Conservation (phyloP, 805 yeast species). For the Yarrowia deformans region DNA sequence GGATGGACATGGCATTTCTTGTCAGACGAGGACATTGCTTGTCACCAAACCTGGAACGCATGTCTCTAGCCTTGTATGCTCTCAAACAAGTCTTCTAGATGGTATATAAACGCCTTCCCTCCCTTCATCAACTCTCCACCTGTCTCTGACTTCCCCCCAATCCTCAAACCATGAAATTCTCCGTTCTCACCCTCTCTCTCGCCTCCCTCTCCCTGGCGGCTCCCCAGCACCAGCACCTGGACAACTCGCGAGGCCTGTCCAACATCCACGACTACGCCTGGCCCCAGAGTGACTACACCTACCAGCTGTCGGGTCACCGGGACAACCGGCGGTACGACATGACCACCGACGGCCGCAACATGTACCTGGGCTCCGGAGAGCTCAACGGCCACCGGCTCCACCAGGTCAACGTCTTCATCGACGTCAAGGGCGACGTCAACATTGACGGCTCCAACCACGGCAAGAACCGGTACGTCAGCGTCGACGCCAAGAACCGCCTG, state of each 20-base stretch:
- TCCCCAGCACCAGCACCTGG: conserved; percentile 20
- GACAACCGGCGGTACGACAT: conserved; percentile 9
- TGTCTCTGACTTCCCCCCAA: neutral
- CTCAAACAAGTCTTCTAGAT: conserved; percentile 6
- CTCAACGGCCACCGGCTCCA: conserved; percentile 15
- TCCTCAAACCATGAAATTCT: neutral
- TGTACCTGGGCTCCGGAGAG: conserved; percentile 13
- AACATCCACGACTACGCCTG: conserved; percentile 15
- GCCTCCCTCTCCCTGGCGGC: conserved; percentile 14
- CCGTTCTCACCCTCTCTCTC: conserved; percentile 8
- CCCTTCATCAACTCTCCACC: neutral
- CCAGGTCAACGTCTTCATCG: conserved; percentile 16
- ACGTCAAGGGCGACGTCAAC: conserved; percentile 20
- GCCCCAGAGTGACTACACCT: conserved; percentile 23
- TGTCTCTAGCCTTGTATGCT: neutral
- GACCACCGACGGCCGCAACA: conserved; percentile 21
- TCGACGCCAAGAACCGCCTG: conserved; percentile 3
- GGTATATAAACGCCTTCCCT: neutral
- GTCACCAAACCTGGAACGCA: no score
- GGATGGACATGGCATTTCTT: no score
- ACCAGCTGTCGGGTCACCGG: conserved; percentile 9
- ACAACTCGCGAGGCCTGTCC: conserved; percentile 10
- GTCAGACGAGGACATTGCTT: no score
- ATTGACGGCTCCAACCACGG: conserved; percentile 3
- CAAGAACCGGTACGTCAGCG: conserved; percentile 5